Evolutionary conservation across 1,284 basidiomycete species (phyloP), one percentile per base, ranked within the genome.

Genomic region (Cystobasidium slooffiae): DNA sequence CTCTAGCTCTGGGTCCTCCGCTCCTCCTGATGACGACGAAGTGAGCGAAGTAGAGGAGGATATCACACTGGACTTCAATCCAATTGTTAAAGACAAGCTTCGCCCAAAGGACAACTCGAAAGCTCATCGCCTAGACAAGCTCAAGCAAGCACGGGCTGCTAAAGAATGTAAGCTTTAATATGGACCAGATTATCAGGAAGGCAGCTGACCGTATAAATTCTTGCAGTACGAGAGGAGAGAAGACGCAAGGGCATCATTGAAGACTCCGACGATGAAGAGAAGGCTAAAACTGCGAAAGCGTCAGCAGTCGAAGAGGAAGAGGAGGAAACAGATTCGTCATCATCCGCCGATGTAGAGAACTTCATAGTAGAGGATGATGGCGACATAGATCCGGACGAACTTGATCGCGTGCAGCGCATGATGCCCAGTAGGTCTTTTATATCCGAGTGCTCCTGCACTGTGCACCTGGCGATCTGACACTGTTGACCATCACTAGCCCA

Each of bases 31-130:
- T 18, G 53, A 56, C 5, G 24, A 51, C 9, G 66, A 56, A 22
- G 51, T 64, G 6, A 66, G 63, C 70, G 70, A 73, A 43, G 55
- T 64, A 8, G 70, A 66, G 20, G 63, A 73, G 20, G 55, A 73
- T 37, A 65, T 73, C 7, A 43, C 49, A 8, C 41, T 73, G 51
- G 63, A 73, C 31, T 73, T 43, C 43, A 52, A 73, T 59, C 70
- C 69, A 18, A 44, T 61, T 46, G 70, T 73, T 6, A 41, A 52
- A 43, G 70, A 73, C 31, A 73, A 73, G 70, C 52, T 73, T 7
- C 31, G 70, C 10, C 70, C 70, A 1, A 65, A 66, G 20, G 53
- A 66, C 44, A 52, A 62, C n/a, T 49, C 70, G 16, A 73, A 66
- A 41, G 70, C 49, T 8, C 58, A 52, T 6, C 49, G 63, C 22